Evolutionary conservation across 2,329 filamentous ascomycete genomes (phyloP), one percentile per base, ranked within the genome.

Genomic region (Claviceps arundinis): DNA sequence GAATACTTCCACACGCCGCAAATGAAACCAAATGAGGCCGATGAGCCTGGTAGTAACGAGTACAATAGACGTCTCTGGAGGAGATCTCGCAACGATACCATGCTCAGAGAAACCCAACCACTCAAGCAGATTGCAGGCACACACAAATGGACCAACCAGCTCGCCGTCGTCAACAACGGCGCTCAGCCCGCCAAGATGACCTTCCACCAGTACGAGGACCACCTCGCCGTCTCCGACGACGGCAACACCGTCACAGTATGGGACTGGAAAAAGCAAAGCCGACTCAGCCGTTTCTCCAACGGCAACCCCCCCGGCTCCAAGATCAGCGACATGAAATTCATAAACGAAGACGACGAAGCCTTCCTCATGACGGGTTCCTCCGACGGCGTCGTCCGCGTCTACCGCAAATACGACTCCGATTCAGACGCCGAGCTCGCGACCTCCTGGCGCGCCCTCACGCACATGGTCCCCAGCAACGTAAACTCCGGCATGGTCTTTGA

Each of bases 1-100:
- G 91, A 91, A 67, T 97, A 98, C 66, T 98, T 97, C 75, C 87
- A 90, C 34, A 90, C 97, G 66, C 93, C 93, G 37, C 93, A 98
- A 68, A 97, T 98, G 93, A 94, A 93, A 64, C 85, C 89, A 3
- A 90, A 87, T 53, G 93, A 98, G 65, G 87, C 90, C 24, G 93
- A 98, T 60, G 93, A 98, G 64, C 93, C 93, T 14, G 93, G 93
- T 37, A 96, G 89, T 62, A 87, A 87, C 16, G 90, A 97, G 66
- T 98, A 97, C 69, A 98, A 98, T 60, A 85, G 93, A 64, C 82
- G 93, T 16, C 73, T 98, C 2, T 98, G 93, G 93, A 79, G 91
- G 56, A 80, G 93, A 56, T 86, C 89, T 52, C 84, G 93, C 44
- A 98, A 98, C 61, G 93, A 98, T 66, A 84, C 78, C 54, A 95